Evolutionary conservation across 2,329 filamentous ascomycete genomes (phyloP), one percentile per base, ranked within the genome.

Genomic region (Aspergillus neotritici): DNA sequence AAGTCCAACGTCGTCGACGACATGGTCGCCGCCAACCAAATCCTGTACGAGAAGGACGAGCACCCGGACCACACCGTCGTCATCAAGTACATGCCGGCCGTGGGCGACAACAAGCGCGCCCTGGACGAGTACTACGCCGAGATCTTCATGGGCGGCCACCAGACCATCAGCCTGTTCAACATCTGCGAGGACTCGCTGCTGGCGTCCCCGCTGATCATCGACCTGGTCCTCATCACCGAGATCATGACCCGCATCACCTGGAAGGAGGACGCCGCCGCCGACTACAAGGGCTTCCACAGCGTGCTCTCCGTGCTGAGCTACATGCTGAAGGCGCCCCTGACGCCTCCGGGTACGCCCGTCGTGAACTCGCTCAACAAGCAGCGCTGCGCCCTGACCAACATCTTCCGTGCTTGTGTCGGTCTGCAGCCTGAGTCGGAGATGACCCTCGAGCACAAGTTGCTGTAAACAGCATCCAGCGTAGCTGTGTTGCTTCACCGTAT

Each of bases 21-120:
- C 75, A 98, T 98, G 93, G 93, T 98, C 48, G 90, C 88, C 62
- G 91, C 93, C 62, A 98, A 98, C 75, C 76, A 72, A 39, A 83
- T 97, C 38, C 78, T 98, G 44, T 98, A 98, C 77, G 82, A 84
- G 70, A 76, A 87, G 61, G 89, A 84, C 57, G 93, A 98, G 74
- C 90, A 97, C 69, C 93, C 93, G 2, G 90, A 98, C 67, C 93
- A 98, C 76, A 94, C 87, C 47, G 93, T 98, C 47, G 93, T 98
- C 58, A 98, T 98, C 82, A 98, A 98, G 81, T 98, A 98, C 77
- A 95, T 98, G 90, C 93, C 93, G 30, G 88, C 90, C 51, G 93
- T 98, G 37, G 93, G 93, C 50, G 93, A 98, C 74, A 94, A 96
- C 80, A 98, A 98, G 82, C 89, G 93, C 65, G 93, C 93, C 42